Evolutionary conservation across 345 rosid genomes (phyloP).

Genomic region (Murraya paniculata): DNA sequence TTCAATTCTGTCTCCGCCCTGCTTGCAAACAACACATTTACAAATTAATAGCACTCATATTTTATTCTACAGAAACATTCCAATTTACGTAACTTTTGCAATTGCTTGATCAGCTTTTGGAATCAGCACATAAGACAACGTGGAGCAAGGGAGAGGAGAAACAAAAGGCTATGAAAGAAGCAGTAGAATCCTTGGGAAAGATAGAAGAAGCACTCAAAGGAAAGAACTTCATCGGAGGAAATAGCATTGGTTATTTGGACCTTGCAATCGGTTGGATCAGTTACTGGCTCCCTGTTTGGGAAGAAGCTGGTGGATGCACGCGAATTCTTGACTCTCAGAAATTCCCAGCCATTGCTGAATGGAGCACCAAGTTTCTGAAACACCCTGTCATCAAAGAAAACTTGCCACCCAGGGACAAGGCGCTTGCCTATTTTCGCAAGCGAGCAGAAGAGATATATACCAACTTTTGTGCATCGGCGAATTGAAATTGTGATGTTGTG

Average conservation of each 20-base stretch:
- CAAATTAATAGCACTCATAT: too few species aligned
- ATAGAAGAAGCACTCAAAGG: conserved; percentile 29
- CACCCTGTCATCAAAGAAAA: conserved; percentile 26
- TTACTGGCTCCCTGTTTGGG: conserved; percentile 30
- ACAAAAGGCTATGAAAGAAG: conserved; percentile 9
- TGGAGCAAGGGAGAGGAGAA: conserved; percentile 20
- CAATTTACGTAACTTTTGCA: neutral
- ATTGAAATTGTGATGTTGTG: too few species aligned
- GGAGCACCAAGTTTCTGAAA: conserved; percentile 27
- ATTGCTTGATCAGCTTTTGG: neutral
- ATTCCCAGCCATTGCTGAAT: conserved; percentile 25
- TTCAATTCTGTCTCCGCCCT: too few species aligned
- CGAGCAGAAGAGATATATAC: too few species aligned
- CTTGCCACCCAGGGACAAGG: conserved; percentile 26
- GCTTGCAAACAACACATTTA: too few species aligned
- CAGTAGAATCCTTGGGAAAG: conserved; percentile 26
- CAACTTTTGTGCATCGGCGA: too few species aligned
- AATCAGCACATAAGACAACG: neutral
- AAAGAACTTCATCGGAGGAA: conserved; percentile 22
- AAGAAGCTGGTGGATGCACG: conserved; percentile 24
- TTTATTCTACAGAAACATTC: too few species aligned
- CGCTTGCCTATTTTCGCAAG: conserved; percentile 18
- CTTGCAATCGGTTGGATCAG: conserved; percentile 30
- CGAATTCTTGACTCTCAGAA: conserved; percentile 3
- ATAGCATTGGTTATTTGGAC: conserved; percentile 35